Conservation (phyloP, 176 grass and related monocot species). For the Themeda triandra region DNA sequence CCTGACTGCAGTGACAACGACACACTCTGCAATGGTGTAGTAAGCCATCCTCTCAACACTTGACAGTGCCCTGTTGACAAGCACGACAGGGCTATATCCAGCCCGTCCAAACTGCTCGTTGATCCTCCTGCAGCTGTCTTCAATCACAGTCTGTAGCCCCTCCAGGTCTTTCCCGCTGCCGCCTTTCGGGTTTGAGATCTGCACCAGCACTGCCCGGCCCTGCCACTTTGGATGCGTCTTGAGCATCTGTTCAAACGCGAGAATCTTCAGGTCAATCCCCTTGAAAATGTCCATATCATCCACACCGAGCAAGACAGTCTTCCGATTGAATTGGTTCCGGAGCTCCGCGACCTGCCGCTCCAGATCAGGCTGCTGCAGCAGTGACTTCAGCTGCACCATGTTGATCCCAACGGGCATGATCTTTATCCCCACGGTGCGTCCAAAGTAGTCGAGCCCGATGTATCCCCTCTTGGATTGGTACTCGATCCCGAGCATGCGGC, state of each 20-base stretch:
- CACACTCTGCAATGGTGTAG: constrained; percentile 55
- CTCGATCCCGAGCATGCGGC: constrained; percentile 58
- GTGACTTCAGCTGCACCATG: constrained; percentile 44
- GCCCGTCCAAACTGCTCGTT: constrained; percentile 32
- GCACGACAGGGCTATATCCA: constrained; percentile 44
- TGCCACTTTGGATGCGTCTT: constrained; percentile 44
- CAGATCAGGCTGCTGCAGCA: constrained; percentile 49
- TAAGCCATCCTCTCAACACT: constrained; percentile 58
- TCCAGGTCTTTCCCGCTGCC: constrained; percentile 33
- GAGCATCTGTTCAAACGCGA: constrained; percentile 46
- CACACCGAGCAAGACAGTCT: constrained; percentile 50
- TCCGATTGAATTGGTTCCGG: constrained; percentile 42
- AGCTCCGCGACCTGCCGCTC: constrained; percentile 44
- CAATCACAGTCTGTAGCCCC: constrained; percentile 19
- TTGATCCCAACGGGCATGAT: constrained; percentile 62
- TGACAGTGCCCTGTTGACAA: constrained; percentile 39
- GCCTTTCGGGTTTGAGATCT: constrained; percentile 46
- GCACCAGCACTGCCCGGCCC: constrained; percentile 38
- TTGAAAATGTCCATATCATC: constrained; percentile 53
- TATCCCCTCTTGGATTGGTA: constrained; percentile 61
- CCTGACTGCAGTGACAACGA: constrained; percentile 53
- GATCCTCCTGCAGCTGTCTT: constrained; percentile 35
- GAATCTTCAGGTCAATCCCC: constrained; percentile 47
- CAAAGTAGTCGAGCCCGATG: constrained; percentile 53
- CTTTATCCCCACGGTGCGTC: constrained; percentile 50